Evolutionary conservation across 257 asterid genomes (phyloP).

Genomic region (Lycium barbarum): DNA sequence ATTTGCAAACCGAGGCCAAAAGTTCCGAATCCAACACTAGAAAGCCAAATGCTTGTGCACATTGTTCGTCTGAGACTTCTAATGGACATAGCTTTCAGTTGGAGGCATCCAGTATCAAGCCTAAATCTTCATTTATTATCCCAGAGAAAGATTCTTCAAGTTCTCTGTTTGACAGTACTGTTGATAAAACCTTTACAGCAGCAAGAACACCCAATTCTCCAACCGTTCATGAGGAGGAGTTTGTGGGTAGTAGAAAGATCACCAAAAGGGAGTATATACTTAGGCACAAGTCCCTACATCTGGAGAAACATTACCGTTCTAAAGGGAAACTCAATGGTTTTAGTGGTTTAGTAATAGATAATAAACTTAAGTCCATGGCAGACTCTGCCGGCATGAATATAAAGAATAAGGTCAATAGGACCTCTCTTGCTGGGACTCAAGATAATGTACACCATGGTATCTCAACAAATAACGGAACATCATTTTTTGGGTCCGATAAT

Average conservation of each 20-base stretch:
- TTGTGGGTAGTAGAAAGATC: conserved; percentile 67
- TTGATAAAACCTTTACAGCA: conserved; percentile 60
- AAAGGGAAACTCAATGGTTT: conserved; percentile 68
- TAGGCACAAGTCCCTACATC: conserved; percentile 74
- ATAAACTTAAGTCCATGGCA: conserved; percentile 74
- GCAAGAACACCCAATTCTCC: conserved; percentile 56
- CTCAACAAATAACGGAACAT: conserved; percentile 49
- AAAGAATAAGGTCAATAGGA: conserved; percentile 57
- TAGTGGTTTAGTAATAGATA: conserved; percentile 74
- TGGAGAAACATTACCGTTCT: conserved; percentile 77
- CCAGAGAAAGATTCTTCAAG: conserved; percentile 56
- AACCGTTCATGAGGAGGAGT: conserved; percentile 57
- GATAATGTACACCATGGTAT: conserved; percentile 48
- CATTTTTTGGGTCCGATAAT: conserved; percentile 55
- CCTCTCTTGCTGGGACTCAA: conserved; percentile 49
- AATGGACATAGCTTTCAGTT: conserved; percentile 54
- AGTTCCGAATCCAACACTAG: conserved; percentile 47
- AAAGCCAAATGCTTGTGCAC: conserved; percentile 50
- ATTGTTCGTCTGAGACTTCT: conserved; percentile 49
- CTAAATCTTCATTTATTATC: conserved; percentile 44
- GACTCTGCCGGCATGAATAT: conserved; percentile 60
- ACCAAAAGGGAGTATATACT: conserved; percentile 75
- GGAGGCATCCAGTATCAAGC: conserved; percentile 53
- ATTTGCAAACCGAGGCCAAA: conserved; percentile 49
- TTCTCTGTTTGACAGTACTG: conserved; percentile 36